Base-by-base conservation (phyloP, 805 yeast species). In the Metschnikowia vanudenii region DNA sequence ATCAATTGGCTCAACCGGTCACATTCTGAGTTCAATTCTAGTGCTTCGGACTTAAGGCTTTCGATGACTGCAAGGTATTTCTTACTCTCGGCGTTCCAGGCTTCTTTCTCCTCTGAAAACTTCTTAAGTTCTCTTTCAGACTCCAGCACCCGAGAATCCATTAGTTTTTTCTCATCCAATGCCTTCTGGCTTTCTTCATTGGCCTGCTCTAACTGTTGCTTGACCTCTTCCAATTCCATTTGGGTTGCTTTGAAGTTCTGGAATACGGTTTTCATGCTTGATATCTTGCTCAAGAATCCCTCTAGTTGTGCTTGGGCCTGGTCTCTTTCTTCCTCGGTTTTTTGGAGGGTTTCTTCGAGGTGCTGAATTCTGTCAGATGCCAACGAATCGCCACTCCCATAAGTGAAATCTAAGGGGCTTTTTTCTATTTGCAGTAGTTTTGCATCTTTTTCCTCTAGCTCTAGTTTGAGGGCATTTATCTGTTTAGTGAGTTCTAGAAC, bases 261-360 rank as follows among this genome's bases (percentile, higher is more conserved):
- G 62, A 86, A 86, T 2, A 86, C 76, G 0, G 83, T 69, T 54
- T 85, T 86, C 92, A 86, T 85, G 2, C 87, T 78, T 1, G 88
- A 78, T 14, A 87, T 62, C 60, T 84, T 75, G 51, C 79, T 79
- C 49, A 87, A 63, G 28, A 87, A 64, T 4, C 77, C 71, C 50
- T 84, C 84, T 57, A 85, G 84, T 51, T 81, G 81, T 1, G 73
- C 69, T 54, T 83, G 80, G 24, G 78, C 72, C 26, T 76, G 74
- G 40, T 78, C 84, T 46, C 84, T 74, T 56, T 84, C 88, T 30
- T 34, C 37, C 43, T 54, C 56, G 2, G 55, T 47, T 9, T 49
- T 44, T 8, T 32, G 46, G n/a, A 60, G 47, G 13, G 45, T 43
- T 12, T 35, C 19, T 16, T 39, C 40, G 16, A 56, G 49, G 29